Evolutionary conservation across 1,284 basidiomycete species (phyloP), one percentile per base, ranked within the genome.

Genomic region (Apiotrichum gamsii): DNA sequence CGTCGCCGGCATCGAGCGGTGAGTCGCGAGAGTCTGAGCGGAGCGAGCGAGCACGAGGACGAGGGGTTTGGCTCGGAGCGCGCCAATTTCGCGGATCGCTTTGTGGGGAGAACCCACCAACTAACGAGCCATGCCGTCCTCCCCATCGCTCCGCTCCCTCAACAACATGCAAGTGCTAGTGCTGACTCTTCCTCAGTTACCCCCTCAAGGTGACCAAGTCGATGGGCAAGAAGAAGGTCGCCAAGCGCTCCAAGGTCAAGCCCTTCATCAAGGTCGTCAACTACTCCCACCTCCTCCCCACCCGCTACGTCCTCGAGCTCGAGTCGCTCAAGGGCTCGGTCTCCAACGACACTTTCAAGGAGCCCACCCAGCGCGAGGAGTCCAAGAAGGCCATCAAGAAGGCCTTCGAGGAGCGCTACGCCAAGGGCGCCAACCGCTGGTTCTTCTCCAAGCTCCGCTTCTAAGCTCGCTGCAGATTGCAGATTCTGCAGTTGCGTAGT

Each of bases 241-340:
- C 84, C 63, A 81, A 80, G 76, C 80, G 91, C 77, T 89, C 82
- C 77, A 91, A 90, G 77, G 84, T 96, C 74, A 96, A 96, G 82
- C 91, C 91, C 62, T 96, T 96, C 76, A 90, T 96, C 80, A 95
- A 95, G 83, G 90, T 93, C 56, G 75, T 95, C 75, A 96, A 96
- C 83, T 95, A 95, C 80, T 87, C 89, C 54, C 91, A 96, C 76
- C 80, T 96, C 56, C 93, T 95, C 84, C 91, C 91, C 46, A 96
- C 91, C 60, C 90, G 93, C 73, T 96, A 96, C 76, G 85, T 87
- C 54, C 80, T 96, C 65, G 91, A 96, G 74, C 78, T 96, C 65
- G 91, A 96, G 75, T 81, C 82, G 49, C 77, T 96, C 67, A 96
- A 95, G 80, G 87, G 87, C 53, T 75, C 81, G 45, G 83, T 93